Percentiles rank a stretch among this genome's conserved stretches.
phyloP scores from a whole-genome alignment of 2,329 filamentous ascomycete species.

The Huntiella bhutanensis region DNA sequence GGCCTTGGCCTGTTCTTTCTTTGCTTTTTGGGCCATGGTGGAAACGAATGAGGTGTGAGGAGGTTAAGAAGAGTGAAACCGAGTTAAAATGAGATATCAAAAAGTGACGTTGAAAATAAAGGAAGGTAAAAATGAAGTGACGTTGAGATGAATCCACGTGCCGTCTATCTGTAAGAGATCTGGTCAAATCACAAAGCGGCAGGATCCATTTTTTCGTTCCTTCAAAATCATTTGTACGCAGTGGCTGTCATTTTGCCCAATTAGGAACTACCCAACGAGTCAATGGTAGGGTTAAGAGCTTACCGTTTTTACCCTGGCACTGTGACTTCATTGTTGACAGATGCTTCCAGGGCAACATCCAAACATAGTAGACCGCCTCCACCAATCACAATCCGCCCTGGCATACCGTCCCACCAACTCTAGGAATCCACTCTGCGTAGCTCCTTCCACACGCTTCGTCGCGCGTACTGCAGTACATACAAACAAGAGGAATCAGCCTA shows the following conservation, averaged over 20 bases:
- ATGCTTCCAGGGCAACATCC: conserved; percentile 11
- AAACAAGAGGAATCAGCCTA: neutral
- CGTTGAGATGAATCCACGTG: neutral
- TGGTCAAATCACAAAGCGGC: neutral
- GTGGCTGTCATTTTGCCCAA: no score
- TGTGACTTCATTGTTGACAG: neutral
- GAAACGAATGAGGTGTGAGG: neutral
- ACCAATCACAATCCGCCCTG: conserved; percentile 1
- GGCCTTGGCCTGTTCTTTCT: conserved; percentile 51
- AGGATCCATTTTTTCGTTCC: neutral
- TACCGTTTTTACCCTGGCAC: neutral
- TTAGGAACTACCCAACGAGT: neutral
- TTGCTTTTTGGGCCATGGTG: conserved; percentile 42
- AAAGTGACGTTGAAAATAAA: neutral
- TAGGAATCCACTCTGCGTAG: no score
- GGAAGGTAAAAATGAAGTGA: neutral
- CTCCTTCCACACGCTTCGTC: neutral
- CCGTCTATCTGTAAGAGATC: conserved; percentile 1
- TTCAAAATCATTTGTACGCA: neutral
- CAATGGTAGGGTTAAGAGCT: neutral
- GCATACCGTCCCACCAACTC: no score
- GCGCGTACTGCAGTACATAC: neutral
- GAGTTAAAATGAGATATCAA: neutral
- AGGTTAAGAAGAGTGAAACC: neutral
- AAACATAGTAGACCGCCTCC: conserved; percentile 1